Percentiles rank a stretch among this genome's conserved stretches.
These are phyloP conservation scores for Mediolabrus comicus DNA, from an alignment of 108 stramenopile genomes.

Conservation along the genomic window DNA sequence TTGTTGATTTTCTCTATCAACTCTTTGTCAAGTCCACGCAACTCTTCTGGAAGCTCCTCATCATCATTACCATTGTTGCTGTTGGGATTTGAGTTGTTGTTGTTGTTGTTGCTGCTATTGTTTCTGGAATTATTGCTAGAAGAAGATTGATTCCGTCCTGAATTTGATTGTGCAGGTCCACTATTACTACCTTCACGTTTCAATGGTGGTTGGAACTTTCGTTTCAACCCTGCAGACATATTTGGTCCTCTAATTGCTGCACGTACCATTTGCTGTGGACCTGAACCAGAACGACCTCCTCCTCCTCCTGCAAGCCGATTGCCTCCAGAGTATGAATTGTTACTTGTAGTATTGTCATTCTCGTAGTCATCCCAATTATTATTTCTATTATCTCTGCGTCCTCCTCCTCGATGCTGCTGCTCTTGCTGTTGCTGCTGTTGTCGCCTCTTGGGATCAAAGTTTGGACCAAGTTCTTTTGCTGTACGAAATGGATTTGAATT, in stretches of 20 bases:
- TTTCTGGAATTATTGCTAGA: too few relatives aligned
- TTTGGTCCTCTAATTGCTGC: constrained; percentile 36
- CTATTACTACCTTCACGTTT: constrained; percentile 39
- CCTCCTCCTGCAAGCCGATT: constrained; percentile 3
- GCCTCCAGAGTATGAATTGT: not conserved
- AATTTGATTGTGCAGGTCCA: constrained; percentile 6
- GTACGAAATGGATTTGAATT: constrained; percentile 69
- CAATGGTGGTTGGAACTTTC: constrained; percentile 78
- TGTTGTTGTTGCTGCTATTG: constrained; percentile 1
- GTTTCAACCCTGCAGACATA: constrained; percentile 72
- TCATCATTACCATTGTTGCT: constrained; percentile 44
- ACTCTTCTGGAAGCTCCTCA: constrained; percentile 84
- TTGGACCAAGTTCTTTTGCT: constrained; percentile 47
- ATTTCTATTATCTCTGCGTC: constrained; percentile 1
- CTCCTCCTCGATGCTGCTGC: too few relatives aligned
- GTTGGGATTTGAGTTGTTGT: constrained; percentile 12
- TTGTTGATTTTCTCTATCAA: constrained; percentile 83
- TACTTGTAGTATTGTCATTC: not conserved
- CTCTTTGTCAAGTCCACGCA: constrained; percentile 83
- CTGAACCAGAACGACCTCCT: too few relatives aligned
- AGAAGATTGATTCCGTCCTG: not conserved
- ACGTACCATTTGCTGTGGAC: constrained; percentile 37
- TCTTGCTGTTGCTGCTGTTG: constrained; percentile 1
- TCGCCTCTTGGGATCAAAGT: constrained; percentile 11
- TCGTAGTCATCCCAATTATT: constrained; percentile 33